phyloP scores from a whole-genome alignment of 192 early-diverging fungal genomes.

The Entomortierella beljakovae region DNA sequence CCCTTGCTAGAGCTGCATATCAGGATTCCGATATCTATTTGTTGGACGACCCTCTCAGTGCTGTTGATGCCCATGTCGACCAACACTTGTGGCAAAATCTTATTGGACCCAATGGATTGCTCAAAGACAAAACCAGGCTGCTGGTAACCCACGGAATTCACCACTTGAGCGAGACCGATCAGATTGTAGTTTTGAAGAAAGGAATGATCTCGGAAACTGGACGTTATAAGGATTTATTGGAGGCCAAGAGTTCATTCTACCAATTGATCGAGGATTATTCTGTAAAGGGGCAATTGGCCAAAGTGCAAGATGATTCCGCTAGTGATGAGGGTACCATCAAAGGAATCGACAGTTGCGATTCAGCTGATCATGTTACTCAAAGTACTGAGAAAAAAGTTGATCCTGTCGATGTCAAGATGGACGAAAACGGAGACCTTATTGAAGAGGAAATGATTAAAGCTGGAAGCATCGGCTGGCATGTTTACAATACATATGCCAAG shows the following conservation, averaged over 20 bases:
- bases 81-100: constrained; percentile 35
- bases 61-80: constrained; percentile 64
- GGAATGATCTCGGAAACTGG: constrained; percentile 77
- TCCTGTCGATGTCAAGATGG: constrained; percentile 12
- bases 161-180: constrained; percentile 73
- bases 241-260: constrained; percentile 65
- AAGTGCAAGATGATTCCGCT: constrained; percentile 2
- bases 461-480: constrained; percentile 80
- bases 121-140: constrained; percentile 82
- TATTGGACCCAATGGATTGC: constrained; percentile 84
- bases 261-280: constrained; percentile 75
- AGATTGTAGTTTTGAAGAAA: constrained; percentile 74
- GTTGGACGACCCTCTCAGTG: constrained; percentile 88
- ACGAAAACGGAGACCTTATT: constrained; percentile 67
- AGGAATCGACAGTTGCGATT: constrained; percentile 11
- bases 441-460: constrained; percentile 81
- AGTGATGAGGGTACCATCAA: constrained; percentile 11
- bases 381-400: constrained; percentile 19
- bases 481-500: constrained; percentile 82
- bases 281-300: constrained; percentile 34
- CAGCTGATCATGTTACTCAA: constrained; percentile 28
- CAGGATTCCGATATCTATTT: constrained; percentile 80
- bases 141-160: constrained; percentile 84
- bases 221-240: constrained; percentile 69
- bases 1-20: constrained; percentile 86